These are phyloP conservation scores for Kwoniella dendrophila DNA, from an alignment of 768 basidiomycete species.

Conservation along the genomic window DNA sequence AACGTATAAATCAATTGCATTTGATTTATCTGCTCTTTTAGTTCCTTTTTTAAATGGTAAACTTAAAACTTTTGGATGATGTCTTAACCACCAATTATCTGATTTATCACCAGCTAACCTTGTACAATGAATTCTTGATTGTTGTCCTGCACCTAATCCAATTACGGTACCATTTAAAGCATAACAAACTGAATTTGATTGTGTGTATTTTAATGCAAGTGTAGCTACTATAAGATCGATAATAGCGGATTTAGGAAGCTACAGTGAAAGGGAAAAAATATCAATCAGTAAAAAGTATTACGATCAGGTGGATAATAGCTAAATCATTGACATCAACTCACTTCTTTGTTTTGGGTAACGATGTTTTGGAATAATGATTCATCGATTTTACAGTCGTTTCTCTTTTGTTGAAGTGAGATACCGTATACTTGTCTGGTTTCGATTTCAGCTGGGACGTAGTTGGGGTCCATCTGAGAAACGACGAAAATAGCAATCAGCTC, in stretches of 20 bases:
- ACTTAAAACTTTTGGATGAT: constrained; percentile 87
- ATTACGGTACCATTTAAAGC: constrained; percentile 88
- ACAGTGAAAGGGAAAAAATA: not conserved
- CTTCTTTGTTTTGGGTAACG: constrained; percentile 85
- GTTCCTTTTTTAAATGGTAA: constrained; percentile 96
- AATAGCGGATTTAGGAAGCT: constrained; percentile 75
- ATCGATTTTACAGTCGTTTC: constrained; percentile 88
- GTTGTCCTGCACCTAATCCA: constrained; percentile 95
- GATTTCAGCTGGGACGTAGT: constrained; percentile 72
- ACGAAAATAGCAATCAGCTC: not conserved
- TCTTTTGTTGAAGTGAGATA: constrained; percentile 79
- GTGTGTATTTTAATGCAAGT: constrained; percentile 95
- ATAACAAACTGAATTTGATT: constrained; percentile 98
- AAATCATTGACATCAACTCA: no score
- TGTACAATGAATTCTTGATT: constrained; percentile 98
- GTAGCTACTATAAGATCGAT: constrained; percentile 96
- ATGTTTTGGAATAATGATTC: constrained; percentile 77
- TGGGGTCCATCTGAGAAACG: constrained; percentile 76
- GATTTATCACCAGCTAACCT: constrained; percentile 95
- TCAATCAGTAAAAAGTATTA: not conserved
- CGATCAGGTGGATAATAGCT: no score
- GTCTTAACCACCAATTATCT: constrained; percentile 99
- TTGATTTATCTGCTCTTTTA: constrained; percentile 97
- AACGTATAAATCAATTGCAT: constrained; percentile 96
- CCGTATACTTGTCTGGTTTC: constrained; percentile 98